Evolutionary conservation across 257 asterid species (phyloP).

Genomic region (Petunia axillaris): DNA sequence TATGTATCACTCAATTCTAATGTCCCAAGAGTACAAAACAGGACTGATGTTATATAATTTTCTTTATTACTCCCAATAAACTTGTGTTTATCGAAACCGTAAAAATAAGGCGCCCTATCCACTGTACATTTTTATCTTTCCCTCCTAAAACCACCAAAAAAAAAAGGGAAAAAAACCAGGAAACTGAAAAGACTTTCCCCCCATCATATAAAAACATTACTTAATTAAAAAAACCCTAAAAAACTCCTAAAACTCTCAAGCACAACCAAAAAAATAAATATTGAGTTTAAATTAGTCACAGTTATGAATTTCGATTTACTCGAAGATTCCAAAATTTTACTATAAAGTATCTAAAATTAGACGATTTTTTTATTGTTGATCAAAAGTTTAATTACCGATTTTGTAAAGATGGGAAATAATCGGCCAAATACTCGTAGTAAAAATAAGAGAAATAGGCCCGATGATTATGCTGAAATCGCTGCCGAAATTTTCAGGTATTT

Average conservation of each 20-base stretch:
- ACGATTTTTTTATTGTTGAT: neutral
- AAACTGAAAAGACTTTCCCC: constrained; percentile 25
- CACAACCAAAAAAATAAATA: neutral
- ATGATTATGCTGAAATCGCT: constrained; percentile 65
- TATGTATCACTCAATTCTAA: no score
- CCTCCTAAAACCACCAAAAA: constrained; percentile 20
- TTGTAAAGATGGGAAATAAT: constrained; percentile 53
- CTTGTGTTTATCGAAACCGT: neutral
- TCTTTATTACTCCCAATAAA: constrained; percentile 4
- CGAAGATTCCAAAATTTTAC: neutral
- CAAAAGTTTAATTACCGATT: constrained; percentile 16
- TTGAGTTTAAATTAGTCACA: neutral
- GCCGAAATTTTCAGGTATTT: constrained; percentile 69
- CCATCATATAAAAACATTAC: constrained; percentile 6
- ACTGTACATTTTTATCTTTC: constrained; percentile 13
- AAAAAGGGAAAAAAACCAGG: neutral
- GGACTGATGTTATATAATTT: neutral
- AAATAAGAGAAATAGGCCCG: constrained; percentile 72
- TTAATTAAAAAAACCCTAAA: neutral
- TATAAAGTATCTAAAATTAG: neutral
- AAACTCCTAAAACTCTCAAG: constrained; percentile 24
- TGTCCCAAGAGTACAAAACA: no score
- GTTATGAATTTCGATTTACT: constrained; percentile 5
- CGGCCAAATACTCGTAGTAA: constrained; percentile 91
- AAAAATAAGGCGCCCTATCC: neutral